Evolutionary conservation across 305 asterid species (phyloP), one percentile per base, ranked within the genome.

Genomic region (Petunia hybrid): DNA sequence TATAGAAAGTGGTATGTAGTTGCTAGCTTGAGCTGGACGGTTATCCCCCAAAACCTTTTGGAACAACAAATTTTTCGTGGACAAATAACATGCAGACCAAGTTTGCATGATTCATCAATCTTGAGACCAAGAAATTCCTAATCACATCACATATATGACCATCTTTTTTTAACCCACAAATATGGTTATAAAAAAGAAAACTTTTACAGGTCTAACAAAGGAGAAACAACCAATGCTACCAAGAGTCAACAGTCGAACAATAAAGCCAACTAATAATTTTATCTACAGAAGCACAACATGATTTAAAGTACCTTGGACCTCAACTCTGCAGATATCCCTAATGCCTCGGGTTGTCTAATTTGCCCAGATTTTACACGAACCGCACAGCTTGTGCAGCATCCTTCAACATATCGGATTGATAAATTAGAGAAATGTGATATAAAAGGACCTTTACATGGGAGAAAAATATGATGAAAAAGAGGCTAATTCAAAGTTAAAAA

Each of bases 381-480:
- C 7, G 98, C 99, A 83, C 99, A 94, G 82, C 98, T 94, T 55
- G 99, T 94, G 84, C 99, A 95, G 75, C 98, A 95, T 46, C 99
- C 99, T 95, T 90, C 81, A 71, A 67, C 70, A 88, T 35, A 77
- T 77, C 43, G 77, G 59, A 66, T 80, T 82, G 22, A 64, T 79
- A 79, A 69, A 46, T 36, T 39, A 73, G 67, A 69, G 61, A 39
- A 83, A 81, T 40, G 35, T 69, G 61, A 78, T 43, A 63, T 36
- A 78, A 61, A 36, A 46, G n/a, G 22, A 48, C 46, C 76, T 46
- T 56, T 63, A 79, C 36, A 48, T 36, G 63, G 51, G 76, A 64
- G 46, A 63, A 13, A 13, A 43, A 31, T 64, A 14, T 46, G 82
- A 53, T 77, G 70, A 77, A 77, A 46, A 61, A 42, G 40, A 35